Evolutionary conservation across 2,329 filamentous ascomycete species (phyloP), one percentile per base, ranked within the genome.

Genomic region (Rutstroemia sp.): DNA sequence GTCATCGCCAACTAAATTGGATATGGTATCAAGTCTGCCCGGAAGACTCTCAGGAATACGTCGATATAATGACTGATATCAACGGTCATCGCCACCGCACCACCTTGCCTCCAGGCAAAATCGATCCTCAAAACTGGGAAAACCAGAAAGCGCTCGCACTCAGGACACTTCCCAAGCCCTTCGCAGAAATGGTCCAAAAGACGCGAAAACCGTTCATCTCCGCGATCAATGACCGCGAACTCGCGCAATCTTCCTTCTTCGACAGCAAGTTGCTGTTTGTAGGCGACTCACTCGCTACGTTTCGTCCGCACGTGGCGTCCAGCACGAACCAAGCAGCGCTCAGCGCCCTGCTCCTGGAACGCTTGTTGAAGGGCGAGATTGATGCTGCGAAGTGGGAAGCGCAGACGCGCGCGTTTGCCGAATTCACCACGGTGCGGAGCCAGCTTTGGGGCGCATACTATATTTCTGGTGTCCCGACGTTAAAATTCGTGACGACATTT

Each of bases 181-280:
- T 58, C 14, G 27, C 37, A 4, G 58, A 58, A 17, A 17, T 62
- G n/a, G 41, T 57, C 1, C 39, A 56, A 25, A 60, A 61, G 3
- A 58, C 48, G 4, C 27, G 9, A 10, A 42, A 52, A 4, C 53
- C 41, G 6, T 61, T 62, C 25, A 55, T 61, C 12, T 30, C 47
- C 0, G 54, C 51, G 0, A 47, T 62, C 12, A 27, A 44, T 6
- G 57, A 59, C 12, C 27, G 17, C 2, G 30, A 50, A 7, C 44
- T 54, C 4, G 37, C 52, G 2, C 44, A 51, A 12, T 42, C 47
- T 2, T 38, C 45, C 10, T 55, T 53, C 30, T 58, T 51, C 16
- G 37, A 59, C 34, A 34, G 48, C 4, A 60, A 58, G 34, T 1
- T 62, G 4, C 14, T 59, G n/a, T 51, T 59, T 1, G 57, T 62